Evolutionary conservation across 208 protist genomes (phyloP).

Genomic region (Balamuthia mandrillaris): DNA sequence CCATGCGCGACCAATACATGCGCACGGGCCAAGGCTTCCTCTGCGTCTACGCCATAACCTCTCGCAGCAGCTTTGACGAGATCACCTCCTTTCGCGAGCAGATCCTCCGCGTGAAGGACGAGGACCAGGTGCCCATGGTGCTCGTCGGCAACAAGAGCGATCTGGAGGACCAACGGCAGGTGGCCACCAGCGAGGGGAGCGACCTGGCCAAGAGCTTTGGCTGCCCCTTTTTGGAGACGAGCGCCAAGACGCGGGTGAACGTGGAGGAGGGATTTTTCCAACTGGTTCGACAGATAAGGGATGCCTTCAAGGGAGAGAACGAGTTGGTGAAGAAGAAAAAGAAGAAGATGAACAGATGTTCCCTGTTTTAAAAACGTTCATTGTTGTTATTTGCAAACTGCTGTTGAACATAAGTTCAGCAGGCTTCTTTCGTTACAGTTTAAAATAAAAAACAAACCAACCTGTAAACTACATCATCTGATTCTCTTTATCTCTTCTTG

Average conservation of each 20-base stretch:
- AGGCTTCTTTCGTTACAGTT: too few species aligned
- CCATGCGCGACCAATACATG: constrained; percentile 73
- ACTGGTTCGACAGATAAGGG: constrained; percentile 48
- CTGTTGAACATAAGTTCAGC: too few species aligned
- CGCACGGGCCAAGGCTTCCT: constrained; percentile 65
- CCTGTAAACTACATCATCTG: too few species aligned
- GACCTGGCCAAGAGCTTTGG: constrained; percentile 37
- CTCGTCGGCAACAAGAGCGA: constrained; percentile 70
- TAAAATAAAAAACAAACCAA: too few species aligned
- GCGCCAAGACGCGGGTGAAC: constrained; percentile 63
- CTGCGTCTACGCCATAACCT: constrained; percentile 70
- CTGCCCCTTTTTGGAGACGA: constrained; percentile 64
- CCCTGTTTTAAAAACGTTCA: too few species aligned
- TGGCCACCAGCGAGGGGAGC: constrained; percentile 52
- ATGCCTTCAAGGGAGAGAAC: too few species aligned
- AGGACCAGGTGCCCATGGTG: constrained; percentile 60
- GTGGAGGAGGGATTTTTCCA: constrained; percentile 58
- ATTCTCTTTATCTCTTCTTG: too few species aligned
- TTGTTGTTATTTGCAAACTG: too few species aligned
- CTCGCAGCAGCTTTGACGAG: constrained; percentile 70
- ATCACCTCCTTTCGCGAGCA: constrained; percentile 68
- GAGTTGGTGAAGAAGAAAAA: too few species aligned
- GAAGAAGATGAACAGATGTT: too few species aligned
- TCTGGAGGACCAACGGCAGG: constrained; percentile 59
- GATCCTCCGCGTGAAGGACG: constrained; percentile 73